Evolutionary conservation across 75 land plant species (phyloP), one percentile per base, ranked within the genome.

Genomic region (Isoetes taiwanensis): DNA sequence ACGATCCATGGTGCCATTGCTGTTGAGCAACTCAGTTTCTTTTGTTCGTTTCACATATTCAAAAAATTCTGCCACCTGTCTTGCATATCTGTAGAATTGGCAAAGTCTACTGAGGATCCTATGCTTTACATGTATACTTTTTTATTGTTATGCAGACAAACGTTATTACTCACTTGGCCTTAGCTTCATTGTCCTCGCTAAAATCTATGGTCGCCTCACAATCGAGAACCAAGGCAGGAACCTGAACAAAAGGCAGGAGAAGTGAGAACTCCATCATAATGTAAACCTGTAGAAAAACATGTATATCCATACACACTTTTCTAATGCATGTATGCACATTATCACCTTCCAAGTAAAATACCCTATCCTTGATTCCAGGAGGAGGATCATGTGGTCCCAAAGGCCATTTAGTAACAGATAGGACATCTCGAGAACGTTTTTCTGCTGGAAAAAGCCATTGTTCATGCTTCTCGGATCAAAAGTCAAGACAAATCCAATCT

Each of bases 391-490:
- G 79, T 17, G 74, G 10, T 38, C 67, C 65, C 19, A 54, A 40
- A 0, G 86, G 78, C 30, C 78, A 63, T 57, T 78, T 58, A 65
- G 64, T 81, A 33, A 88, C 80, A 26, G 98, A 84, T 9, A 93
- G 41, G n/a, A 88, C 67, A 3, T 81, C 88, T 57, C 67, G 75
- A 56, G 64, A 70, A 37, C 78, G 68, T 42, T 78, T 73, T 61
- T 80, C 35, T 9, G 68, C 77, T 0, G 98, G 98, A 43, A 93
- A 81, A 21, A 93, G 77, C 98, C 98, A 93, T 52, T 84, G 86
- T 63, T 93, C 98, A 70, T 93, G 98, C 61, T 93, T 93, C 34
- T 93, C 98, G n/a, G n/a, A n/a, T n/a, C n/a, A n/a, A n/a, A n/a
- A n/a, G n/a, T n/a, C n/a, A n/a, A n/a, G n/a, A n/a, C n/a, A n/a